A percentile compares a stretch with the other conserved stretches of the same genome.
Evolutionary conservation across 495 filamentous ascomycete genomes (phyloP).

Genomic region (Aspergillus saccharolyticus): DNA sequence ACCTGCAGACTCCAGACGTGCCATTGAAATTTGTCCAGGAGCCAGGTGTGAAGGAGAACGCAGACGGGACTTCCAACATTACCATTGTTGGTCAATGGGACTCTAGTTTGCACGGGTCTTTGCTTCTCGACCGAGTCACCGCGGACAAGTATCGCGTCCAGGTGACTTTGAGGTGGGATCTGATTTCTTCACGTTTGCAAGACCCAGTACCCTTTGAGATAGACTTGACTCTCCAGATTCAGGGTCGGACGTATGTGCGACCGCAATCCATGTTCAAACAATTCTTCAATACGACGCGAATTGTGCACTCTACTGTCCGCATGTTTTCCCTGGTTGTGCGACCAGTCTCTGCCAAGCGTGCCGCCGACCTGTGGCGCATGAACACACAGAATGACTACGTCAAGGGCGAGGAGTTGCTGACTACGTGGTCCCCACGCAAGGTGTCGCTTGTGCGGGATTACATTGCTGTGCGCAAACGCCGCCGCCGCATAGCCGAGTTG

Average conservation of each 20-base stretch:
- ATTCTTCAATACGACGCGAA: constrained; percentile 75
- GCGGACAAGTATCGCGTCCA: constrained; percentile 88
- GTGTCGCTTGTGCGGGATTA: constrained; percentile 84
- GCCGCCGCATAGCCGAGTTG: constrained; percentile 67
- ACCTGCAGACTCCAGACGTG: constrained; percentile 65
- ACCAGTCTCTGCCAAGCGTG: constrained; percentile 82
- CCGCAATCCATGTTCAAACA: constrained; percentile 81
- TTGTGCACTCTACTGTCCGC: constrained; percentile 78
- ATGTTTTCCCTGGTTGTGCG: constrained; percentile 83
- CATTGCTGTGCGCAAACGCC: constrained; percentile 63
- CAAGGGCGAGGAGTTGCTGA: constrained; percentile 85
- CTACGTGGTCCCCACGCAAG: constrained; percentile 80
- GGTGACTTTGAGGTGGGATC: constrained; percentile 77
- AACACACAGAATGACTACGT: constrained; percentile 90
- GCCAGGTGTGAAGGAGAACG: constrained; percentile 71
- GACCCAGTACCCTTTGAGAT: constrained; percentile 81
- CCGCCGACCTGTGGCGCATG: constrained; percentile 94
- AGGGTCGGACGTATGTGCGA: constrained; percentile 77
- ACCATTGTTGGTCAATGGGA: constrained; percentile 91
- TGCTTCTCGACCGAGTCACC: constrained; percentile 83
- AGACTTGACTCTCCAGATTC: constrained; percentile 72
- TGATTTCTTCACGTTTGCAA: constrained; percentile 70
- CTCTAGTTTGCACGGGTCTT: constrained; percentile 84
- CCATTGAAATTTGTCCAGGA: constrained; percentile 68
- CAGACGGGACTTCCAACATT: constrained; percentile 86